These are phyloP conservation scores for Lipomyces orientalis DNA, from an alignment of 805 yeast genomes.

Conservation along the genomic window DNA sequence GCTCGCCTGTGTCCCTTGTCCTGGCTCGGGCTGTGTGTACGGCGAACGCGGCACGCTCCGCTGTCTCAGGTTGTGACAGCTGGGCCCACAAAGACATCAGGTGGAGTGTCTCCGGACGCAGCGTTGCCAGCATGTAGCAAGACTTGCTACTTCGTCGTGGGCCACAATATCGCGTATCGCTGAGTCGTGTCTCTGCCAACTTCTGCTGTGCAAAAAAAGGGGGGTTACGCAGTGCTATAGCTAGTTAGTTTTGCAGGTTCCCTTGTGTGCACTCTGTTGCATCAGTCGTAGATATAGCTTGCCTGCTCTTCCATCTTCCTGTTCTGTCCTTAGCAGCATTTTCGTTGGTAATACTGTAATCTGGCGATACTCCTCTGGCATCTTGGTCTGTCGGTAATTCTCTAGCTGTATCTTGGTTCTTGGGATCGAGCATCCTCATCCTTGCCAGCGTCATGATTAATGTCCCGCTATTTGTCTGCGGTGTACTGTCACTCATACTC, in stretches of 20 bases:
- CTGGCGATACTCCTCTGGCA: not conserved
- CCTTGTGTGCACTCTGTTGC: not conserved
- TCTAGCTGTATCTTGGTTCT: not conserved
- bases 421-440: not conserved
- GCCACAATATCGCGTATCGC: not conserved
- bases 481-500: conserved; percentile 44
- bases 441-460: conserved; percentile 22
- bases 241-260: not conserved
- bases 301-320: not conserved
- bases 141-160: not conserved
- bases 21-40: not conserved
- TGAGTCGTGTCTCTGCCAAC: not conserved
- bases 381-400: not conserved
- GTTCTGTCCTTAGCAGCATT: not conserved
- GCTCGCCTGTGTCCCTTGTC: not conserved
- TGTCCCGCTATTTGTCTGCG: conserved; percentile 20
- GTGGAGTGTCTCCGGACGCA: not conserved
- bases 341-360: not conserved
- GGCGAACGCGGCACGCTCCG: not conserved
- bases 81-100: not conserved
- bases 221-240: not conserved
- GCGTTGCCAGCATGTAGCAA: not conserved
- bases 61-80: not conserved
- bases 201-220: not conserved
- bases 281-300: not conserved